phyloP scores from a whole-genome alignment of 495 filamentous ascomycete genomes.

The Parmelia sp. region DNA sequence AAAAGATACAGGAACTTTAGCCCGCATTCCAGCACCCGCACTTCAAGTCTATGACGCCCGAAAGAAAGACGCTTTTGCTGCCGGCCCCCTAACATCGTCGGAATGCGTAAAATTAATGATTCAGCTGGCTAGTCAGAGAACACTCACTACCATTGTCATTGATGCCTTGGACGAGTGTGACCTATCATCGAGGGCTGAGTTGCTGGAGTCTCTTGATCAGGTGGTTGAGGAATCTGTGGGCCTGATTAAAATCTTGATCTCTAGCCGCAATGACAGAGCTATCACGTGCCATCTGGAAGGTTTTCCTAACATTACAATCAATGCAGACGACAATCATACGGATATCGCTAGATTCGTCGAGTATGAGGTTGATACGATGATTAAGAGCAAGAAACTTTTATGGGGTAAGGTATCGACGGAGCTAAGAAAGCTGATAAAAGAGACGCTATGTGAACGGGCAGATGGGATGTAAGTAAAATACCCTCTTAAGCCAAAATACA shows the following conservation, averaged over 20 bases:
- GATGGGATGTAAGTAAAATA: constrained; percentile 20
- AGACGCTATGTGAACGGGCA: neutral
- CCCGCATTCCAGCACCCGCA: neutral
- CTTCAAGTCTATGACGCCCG: neutral
- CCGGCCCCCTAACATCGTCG: neutral
- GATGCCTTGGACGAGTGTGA: constrained; percentile 6
- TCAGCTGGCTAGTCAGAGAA: constrained; percentile 1
- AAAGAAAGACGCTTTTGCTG: constrained; percentile 6
- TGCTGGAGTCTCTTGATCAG: no score
- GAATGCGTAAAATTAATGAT: constrained; percentile 13
- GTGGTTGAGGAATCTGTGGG: no score
- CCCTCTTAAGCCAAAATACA: neutral
- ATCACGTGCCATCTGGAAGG: neutral
- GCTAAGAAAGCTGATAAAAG: constrained; percentile 1
- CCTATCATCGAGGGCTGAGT: no score
- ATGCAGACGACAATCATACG: constrained; percentile 4
- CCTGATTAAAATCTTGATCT: no score
- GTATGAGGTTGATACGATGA: constrained; percentile 3
- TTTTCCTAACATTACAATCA: constrained; percentile 11
- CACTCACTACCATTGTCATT: constrained; percentile 11
- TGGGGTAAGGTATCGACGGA: neutral
- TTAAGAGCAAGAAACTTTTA: constrained; percentile 10
- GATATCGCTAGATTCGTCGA: constrained; percentile 12
- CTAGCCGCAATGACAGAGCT: no score
- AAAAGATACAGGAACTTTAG: neutral